Base-by-base conservation (phyloP, 148 eudicot genomes). In the Arctostaphylos glauca region DNA sequence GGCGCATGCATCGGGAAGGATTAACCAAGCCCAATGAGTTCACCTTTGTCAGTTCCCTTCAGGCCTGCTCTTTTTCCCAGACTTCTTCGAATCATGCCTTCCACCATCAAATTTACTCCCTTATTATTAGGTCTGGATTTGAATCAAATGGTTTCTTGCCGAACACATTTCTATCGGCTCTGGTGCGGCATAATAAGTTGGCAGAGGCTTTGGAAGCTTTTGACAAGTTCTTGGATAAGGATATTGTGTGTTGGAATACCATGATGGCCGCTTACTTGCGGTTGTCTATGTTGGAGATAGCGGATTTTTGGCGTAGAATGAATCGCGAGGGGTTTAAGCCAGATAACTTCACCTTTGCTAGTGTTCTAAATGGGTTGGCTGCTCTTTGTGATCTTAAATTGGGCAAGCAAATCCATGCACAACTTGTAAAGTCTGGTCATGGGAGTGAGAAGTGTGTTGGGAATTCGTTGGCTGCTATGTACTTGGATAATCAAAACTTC, bases 181-280 rank as follows among this genome's bases (percentile, higher is more conserved):
- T 92, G 84, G 85, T 89, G 64, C 89, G 86, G 76, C 87, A 88
- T 84, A 85, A 81, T 6, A 68, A 76, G 15, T 84, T 87, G 21
- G 38, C 19, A 6, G 89, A 88, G 62, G 95, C 95, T 62, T 59
- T 79, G 16, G 74, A 55, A 79, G 86, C 83, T 49, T 94, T 94
- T 64, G 87, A 90, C 44, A 74, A 77, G 76, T 83, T 81, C 68
- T 46, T 31, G 4, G 47, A 54, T 75, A 91, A 84, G 82, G 97
- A 94, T 87, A 85, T 79, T 19, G 91, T 92, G 75, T 86, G 93
- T 74, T 94, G 95, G 95, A 94, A 94, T 81, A 86, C 94, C 41
- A 89, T 94, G 88, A 66, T 92, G 48, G 83, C 88, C 9, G 94
- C 94, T 25, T 90, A 87, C 76, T 66, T 86, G 87, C 88, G 87